Evolutionary conservation across 768 basidiomycete species (phyloP), one percentile per base, ranked within the genome.

Genomic region (Galerina marginata): DNA sequence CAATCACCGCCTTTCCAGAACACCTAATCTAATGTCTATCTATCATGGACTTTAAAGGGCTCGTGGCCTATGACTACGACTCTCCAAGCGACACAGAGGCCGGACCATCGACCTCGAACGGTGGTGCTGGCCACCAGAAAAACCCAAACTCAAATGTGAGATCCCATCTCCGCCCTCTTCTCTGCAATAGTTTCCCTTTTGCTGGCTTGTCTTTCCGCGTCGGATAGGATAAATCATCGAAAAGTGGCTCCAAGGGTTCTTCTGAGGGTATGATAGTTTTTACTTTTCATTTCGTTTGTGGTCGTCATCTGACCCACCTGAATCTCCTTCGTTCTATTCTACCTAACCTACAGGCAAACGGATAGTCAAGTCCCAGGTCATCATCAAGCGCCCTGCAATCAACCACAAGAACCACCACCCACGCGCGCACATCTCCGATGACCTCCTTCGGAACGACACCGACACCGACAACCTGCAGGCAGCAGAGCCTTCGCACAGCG

Each of bases 51-150:
- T 40, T 53, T 51, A 12, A 40, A 89, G 88, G 86, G 16, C 83
- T 90, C 38, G 83, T 84, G 26, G 83, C 83, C 36, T 89, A 89
- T 67, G 85, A 80, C 65, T 87, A 85, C 55, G 88, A 87, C 64
- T 84, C 84, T n/a, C 81, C 79, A 20, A 86, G 84, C 61, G 87
- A 87, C 60, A 73, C 78, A 20, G 88, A 86, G 59, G 77, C 75
- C 14, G 75, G 72, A 42, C 67, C 78, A 3, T 70, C 74, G 55
- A 71, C 75, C n/a, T 66, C 69, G 45, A 71, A 74, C 45, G 71
- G 71, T n/a, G 57, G 55, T 16, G 26, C 16, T 4, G 25, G 23
- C 20, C 14, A 37, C 36, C 33, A 33, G 10, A 49, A 52, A 10
- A 16, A 20, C 44, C 58, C 64, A 60, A 72, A 69, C 64, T 66